Evolutionary conservation across 1,139 yeast species (phyloP).

Genomic region (Hansenula anomala): DNA sequence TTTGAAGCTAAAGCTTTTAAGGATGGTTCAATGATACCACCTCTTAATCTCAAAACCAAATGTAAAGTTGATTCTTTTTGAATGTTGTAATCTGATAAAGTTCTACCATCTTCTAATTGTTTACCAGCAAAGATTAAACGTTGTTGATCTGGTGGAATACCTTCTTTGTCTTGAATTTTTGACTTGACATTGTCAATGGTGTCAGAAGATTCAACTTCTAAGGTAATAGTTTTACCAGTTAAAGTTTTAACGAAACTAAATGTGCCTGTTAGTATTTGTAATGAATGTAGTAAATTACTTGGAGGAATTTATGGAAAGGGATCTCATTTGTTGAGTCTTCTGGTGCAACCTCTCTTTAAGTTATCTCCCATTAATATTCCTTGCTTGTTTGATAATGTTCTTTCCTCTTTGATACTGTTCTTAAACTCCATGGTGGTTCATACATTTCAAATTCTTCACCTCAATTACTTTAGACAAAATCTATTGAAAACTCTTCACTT

Average conservation of each 20-base stretch:
- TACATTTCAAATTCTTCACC: too few relatives aligned
- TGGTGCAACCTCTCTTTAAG: too few relatives aligned
- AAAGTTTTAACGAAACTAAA: constrained; percentile 83
- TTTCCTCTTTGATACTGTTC: too few relatives aligned
- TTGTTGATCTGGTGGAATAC: constrained; percentile 94
- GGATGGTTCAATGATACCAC: constrained; percentile 99
- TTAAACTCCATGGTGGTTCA: too few relatives aligned
- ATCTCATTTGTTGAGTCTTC: too few relatives aligned
- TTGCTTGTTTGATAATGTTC: too few relatives aligned
- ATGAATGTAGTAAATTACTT: too few relatives aligned
- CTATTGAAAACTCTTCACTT: too few relatives aligned
- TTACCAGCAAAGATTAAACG: constrained; percentile 91
- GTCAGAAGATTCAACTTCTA: constrained; percentile 93
- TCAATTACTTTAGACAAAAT: too few relatives aligned
- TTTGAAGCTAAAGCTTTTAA: constrained; percentile 98
- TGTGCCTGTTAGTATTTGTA: constrained; percentile 14
- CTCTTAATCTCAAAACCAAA: constrained; percentile 87
- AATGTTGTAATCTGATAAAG: constrained; percentile 90
- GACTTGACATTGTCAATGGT: constrained; percentile 92
- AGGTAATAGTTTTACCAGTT: constrained; percentile 88
- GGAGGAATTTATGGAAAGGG: too few relatives aligned
- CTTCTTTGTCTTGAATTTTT: constrained; percentile 93
- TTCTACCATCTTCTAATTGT: constrained; percentile 93
- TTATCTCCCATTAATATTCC: too few relatives aligned
- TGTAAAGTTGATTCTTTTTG: constrained; percentile 91